Conservation (phyloP, 2,329 filamentous ascomycete species). For the Colletotrichum paranaense region DNA sequence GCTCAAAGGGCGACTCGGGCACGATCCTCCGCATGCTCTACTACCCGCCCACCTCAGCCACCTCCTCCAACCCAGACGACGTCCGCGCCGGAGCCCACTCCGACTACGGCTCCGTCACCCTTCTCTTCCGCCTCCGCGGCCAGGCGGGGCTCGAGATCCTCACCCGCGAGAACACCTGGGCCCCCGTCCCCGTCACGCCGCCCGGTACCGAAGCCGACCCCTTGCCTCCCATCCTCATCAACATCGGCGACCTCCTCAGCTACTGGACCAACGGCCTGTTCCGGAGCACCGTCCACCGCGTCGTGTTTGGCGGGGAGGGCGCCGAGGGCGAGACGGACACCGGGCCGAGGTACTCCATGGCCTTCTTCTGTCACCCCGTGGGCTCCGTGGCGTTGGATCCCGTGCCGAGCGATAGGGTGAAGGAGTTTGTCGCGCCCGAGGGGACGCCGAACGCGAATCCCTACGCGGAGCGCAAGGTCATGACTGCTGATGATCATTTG, state of each 20-base stretch:
- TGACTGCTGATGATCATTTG: conserved; percentile 74
- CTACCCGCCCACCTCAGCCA: conserved; percentile 69
- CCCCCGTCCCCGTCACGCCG: conserved; percentile 75
- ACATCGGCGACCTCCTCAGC: conserved; percentile 76
- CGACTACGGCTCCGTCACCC: conserved; percentile 80
- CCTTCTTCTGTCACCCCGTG: conserved; percentile 75
- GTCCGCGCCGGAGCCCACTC: conserved; percentile 92
- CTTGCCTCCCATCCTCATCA: conserved; percentile 82
- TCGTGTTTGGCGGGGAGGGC: conserved; percentile 69
- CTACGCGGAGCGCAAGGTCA: conserved; percentile 63
- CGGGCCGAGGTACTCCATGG: conserved; percentile 72
- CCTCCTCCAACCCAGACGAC: conserved; percentile 62
- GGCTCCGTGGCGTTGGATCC: conserved; percentile 62
- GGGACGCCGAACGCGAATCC: conserved; percentile 53
- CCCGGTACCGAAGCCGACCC: conserved; percentile 67
- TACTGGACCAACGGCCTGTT: conserved; percentile 94
- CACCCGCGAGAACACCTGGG: conserved; percentile 67
- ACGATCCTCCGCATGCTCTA: conserved; percentile 77
- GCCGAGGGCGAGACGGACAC: conserved; percentile 56
- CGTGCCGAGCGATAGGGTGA: conserved; percentile 71
- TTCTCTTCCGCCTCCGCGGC: conserved; percentile 87
- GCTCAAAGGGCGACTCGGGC: conserved; percentile 58
- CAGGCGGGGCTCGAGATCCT: conserved; percentile 90
- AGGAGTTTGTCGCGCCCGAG: conserved; percentile 49
- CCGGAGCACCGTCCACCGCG: conserved; percentile 88